Base-by-base conservation (phyloP, 1,284 basidiomycete species). In the Leccinum angustisporum region DNA sequence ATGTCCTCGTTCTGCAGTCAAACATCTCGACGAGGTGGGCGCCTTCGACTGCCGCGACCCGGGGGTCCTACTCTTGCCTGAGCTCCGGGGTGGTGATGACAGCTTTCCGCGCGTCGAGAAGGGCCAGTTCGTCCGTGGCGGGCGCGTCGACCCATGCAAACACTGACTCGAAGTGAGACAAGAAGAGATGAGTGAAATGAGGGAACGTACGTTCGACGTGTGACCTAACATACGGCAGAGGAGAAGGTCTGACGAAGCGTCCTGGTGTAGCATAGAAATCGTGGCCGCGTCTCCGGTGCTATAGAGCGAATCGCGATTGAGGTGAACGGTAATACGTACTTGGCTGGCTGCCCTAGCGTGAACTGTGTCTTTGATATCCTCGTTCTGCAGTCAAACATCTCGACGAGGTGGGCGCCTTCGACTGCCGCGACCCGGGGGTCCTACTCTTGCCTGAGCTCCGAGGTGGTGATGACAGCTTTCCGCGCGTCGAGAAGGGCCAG, bases 281-380 rank as follows among this genome's bases (percentile, higher is more conserved):
- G 93, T 95, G 38, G 97, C 90, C n/a, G 94, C 87, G 71, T 97
- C 95, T 67, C 95, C 82, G 7, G 95, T 92, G 68, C 93, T 97
- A 36, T 66, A 66, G 14, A 63, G 62, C 57, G 21, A 21, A 21
- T 21, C 21, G 21, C 21, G 70, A 67, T 55, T 61, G 11, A 61
- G 52, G 48, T 9, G 40, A 7, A 46, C 65, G 54, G 48, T 31
- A 34, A 56, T 43, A 83, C 91, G 73, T 72, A 95, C 92, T 91
- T 97, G 59, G 94, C 95, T 61, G 97, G 97, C 97, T 97, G 98
- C 1, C 97, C 97, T 8, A 98, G 78, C 6, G 88, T 87, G 74
- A 94, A 98, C 68, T 94, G 92, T 1, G 95, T 96, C 79, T 92
- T 94, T 57, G 85, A 84, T 68, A 98, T 90, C 63, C 93, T 82